Percentiles rank a stretch among this genome's conserved stretches.
Conservation (phyloP, 495 filamentous ascomycete genomes). For the Viridothelium virens region DNA sequence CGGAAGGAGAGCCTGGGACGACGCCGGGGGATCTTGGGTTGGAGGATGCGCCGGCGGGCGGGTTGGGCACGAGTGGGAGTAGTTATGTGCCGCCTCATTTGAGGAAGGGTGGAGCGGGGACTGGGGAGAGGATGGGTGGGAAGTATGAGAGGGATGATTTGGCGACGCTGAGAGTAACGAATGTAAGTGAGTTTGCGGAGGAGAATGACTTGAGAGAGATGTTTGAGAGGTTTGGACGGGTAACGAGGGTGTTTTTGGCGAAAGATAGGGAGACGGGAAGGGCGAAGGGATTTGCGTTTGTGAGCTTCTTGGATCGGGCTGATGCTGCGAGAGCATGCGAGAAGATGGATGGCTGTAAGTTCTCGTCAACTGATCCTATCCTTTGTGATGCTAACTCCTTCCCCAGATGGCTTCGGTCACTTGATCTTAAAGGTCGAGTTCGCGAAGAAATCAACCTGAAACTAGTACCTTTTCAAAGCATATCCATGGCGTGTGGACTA, state of each 20-base stretch:
- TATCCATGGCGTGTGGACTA: background rate
- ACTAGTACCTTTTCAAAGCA: background rate
- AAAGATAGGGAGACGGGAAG: conserved; percentile 91
- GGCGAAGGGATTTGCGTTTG: conserved; percentile 97
- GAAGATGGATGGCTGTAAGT: conserved; percentile 93
- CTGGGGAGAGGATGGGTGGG: conserved; percentile 83
- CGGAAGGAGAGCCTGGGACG: conserved; percentile 52
- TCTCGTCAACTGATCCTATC: conserved; percentile 1
- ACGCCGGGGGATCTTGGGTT: conserved; percentile 49
- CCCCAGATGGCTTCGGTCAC: conserved; percentile 35
- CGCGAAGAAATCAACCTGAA: conserved; percentile 35
- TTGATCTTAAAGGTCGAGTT: conserved; percentile 40
- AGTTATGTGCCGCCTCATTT: conserved; percentile 91
- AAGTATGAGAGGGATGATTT: conserved; percentile 95
- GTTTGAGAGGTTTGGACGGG: conserved; percentile 93
- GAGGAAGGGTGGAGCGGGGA: conserved; percentile 57
- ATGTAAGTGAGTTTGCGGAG: conserved; percentile 95
- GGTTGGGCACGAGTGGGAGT: conserved; percentile 57
- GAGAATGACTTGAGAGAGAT: conserved; percentile 90
- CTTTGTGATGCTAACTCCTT: conserved; percentile 17
- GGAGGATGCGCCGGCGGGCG: conserved; percentile 45
- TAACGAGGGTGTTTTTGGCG: conserved; percentile 93
- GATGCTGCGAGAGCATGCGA: conserved; percentile 88
- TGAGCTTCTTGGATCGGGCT: conserved; percentile 80
- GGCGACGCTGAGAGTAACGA: conserved; percentile 91